phyloP scores from a whole-genome alignment of 495 filamentous ascomycete genomes.

The Daldinia bambusicola region DNA sequence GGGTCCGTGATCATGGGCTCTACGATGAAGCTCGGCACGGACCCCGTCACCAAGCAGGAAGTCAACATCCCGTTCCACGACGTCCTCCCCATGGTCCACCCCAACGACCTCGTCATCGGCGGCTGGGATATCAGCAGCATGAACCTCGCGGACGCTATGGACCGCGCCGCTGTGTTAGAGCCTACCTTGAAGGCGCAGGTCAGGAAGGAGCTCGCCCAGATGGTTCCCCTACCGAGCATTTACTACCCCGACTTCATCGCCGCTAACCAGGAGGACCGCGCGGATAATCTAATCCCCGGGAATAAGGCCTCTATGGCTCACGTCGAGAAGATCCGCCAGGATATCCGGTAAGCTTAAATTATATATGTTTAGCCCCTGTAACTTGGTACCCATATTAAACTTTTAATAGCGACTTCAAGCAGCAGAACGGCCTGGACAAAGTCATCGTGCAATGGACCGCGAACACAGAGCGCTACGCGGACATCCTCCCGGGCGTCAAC shows the following conservation, averaged over 20 bases:
- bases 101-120: constrained; percentile 93
- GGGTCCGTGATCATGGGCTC: constrained; percentile 97
- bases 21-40: constrained; percentile 93
- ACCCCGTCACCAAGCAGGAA: constrained; percentile 84
- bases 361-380: neutral
- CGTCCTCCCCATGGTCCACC: constrained; percentile 95
- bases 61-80: constrained; percentile 97
- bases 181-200: constrained; percentile 88
- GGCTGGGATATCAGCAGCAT: constrained; percentile 96
- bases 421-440: constrained; percentile 85
- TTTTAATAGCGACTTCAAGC: constrained; percentile 82
- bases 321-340: constrained; percentile 92
- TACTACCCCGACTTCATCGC: constrained; percentile 99
- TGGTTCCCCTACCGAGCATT: constrained; percentile 92
- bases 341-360: constrained; percentile 77
- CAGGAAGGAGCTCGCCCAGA: constrained; percentile 88
- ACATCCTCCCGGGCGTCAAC: constrained; percentile 88
- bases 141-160: constrained; percentile 92
- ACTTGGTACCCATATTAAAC: constrained; percentile 43
- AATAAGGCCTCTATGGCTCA: constrained; percentile 85
- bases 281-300: constrained; percentile 88
- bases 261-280: constrained; percentile 96
- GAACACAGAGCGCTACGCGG: constrained; percentile 97
- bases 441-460: constrained; percentile 98
- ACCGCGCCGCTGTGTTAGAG: constrained; percentile 93